Conservation (phyloP, 169 alveolate genomes). For the Eimeria sp. region DNA sequence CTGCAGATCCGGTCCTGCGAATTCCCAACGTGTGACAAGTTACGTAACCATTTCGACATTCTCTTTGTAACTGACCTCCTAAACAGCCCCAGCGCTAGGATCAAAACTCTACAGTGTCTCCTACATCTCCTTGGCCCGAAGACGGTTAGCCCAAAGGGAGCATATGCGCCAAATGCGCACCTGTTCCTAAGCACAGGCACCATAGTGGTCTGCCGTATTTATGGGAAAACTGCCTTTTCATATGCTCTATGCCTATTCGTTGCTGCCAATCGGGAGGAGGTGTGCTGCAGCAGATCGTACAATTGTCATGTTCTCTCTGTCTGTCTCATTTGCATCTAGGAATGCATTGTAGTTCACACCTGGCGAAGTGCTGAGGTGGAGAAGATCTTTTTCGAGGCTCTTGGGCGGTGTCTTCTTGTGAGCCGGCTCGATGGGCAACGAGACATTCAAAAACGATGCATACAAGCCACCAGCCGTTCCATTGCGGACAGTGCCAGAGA, state of each 20-base stretch:
- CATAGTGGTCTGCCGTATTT: not conserved
- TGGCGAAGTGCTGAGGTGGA: slow-evolving; percentile 59
- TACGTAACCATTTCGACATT: slow-evolving; percentile 2
- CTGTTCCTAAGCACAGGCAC: not conserved
- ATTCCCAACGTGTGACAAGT: not conserved
- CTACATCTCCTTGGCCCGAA: slow-evolving; percentile 8
- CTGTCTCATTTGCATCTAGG: not conserved
- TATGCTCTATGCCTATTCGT: not conserved
- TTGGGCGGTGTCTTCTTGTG: slow-evolving; percentile 31
- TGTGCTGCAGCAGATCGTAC: not conserved
- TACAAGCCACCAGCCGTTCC: slow-evolving; percentile 40
- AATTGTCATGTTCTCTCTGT: not conserved
- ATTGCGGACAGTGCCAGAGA: slow-evolving; percentile 75
- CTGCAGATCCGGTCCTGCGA: slow-evolving; percentile 43
- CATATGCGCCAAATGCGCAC: not conserved
- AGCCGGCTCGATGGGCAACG: slow-evolving; percentile 58
- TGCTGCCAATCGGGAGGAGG: not conserved
- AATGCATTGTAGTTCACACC: slow-evolving; percentile 30
- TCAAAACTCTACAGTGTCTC: slow-evolving; percentile 16
- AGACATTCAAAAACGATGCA: slow-evolving; percentile 41
- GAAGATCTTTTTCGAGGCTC: slow-evolving; percentile 50
- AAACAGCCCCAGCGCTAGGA: slow-evolving; percentile 51
- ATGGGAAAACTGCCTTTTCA: not conserved
- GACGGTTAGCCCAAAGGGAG: slow-evolving; percentile 56
- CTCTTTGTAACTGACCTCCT: slow-evolving; percentile 49